Percentiles rank a stretch among this genome's conserved stretches.
These are phyloP conservation scores for Cercospora sojina DNA, from an alignment of 2,329 filamentous ascomycete genomes.

Conservation along the genomic window DNA sequence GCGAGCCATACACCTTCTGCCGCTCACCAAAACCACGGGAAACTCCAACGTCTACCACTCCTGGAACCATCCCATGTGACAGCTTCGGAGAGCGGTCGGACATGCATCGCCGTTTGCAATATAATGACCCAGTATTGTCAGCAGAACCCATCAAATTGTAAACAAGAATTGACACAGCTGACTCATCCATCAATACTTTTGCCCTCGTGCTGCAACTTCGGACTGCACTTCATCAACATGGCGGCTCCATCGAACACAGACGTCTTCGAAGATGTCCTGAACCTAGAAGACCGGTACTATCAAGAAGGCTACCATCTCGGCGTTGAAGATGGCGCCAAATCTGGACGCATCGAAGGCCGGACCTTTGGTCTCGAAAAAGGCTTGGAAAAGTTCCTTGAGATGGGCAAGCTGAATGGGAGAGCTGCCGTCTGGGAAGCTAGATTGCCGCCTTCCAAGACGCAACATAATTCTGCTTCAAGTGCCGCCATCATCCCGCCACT, in stretches of 20 bases:
- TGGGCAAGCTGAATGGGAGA: constrained; percentile 75
- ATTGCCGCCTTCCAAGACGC: constrained; percentile 45
- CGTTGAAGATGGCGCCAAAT: constrained; percentile 68
- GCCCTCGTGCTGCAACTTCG: background rate
- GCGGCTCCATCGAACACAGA: constrained; percentile 20
- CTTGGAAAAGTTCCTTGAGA: constrained; percentile 85
- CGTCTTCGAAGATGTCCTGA: constrained; percentile 56
- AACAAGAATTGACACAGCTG: background rate
- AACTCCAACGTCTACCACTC: background rate
- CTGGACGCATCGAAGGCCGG: constrained; percentile 83
- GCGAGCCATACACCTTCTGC: background rate
- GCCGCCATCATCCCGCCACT: constrained; percentile 12
- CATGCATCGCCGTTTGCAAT: too few relatives aligned
- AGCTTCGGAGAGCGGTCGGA: too few relatives aligned
- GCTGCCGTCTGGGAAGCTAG: constrained; percentile 82
- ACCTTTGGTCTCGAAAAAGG: constrained; percentile 88
- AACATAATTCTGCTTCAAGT: too few relatives aligned
- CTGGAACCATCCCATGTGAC: background rate
- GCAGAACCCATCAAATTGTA: background rate
- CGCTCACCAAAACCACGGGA: background rate
- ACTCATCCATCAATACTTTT: constrained; percentile 3
- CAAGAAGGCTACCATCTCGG: constrained; percentile 77
- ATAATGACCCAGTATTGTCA: too few relatives aligned
- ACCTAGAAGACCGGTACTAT: constrained; percentile 71
- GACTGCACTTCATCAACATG: constrained; percentile 14